phyloP scores from a whole-genome alignment of 1,139 yeast genomes.

The Schwanniomyces etchellsii region DNA sequence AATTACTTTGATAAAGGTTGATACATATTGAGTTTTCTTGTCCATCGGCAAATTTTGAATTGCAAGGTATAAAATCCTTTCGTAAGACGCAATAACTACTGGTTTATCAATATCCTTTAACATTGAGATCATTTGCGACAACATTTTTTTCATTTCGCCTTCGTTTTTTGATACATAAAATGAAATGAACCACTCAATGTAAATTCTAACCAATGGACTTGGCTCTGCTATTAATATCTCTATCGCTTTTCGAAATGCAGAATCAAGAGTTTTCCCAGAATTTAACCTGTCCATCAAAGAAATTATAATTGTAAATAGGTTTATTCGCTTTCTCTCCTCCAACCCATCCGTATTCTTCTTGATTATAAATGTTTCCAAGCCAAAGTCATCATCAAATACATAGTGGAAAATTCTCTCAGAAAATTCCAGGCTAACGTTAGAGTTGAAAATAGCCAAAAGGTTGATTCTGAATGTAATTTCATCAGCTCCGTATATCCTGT shows the following conservation, averaged over 20 bases:
- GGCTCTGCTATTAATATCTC: constrained; percentile 45
- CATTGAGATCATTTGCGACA: background rate
- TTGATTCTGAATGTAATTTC: constrained; percentile 55
- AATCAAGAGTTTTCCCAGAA: constrained; percentile 5
- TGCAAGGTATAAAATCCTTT: constrained; percentile 54
- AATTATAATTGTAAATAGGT: constrained; percentile 49
- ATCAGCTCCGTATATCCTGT: constrained; percentile 48
- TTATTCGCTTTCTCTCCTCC: constrained; percentile 65
- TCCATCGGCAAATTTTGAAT: constrained; percentile 34
- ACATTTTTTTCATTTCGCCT: constrained; percentile 1
- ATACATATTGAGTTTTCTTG: constrained; percentile 15
- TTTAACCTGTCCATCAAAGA: constrained; percentile 24
- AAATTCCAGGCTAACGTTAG: constrained; percentile 25
- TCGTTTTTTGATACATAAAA: constrained; percentile 11
- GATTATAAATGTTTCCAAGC: constrained; percentile 42
- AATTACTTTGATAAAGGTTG: constrained; percentile 21
- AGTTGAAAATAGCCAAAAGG: constrained; percentile 39
- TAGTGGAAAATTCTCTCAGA: constrained; percentile 35
- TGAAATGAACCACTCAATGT: constrained; percentile 75
- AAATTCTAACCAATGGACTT: constrained; percentile 70
- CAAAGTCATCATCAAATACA: constrained; percentile 35
- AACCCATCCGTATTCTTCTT: constrained; percentile 54
- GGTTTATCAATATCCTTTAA: constrained; percentile 28
- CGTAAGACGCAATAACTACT: constrained; percentile 50
- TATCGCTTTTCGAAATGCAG: constrained; percentile 17